A percentile compares a stretch with the other conserved stretches of the same genome.
phyloP scores from a whole-genome alignment of 306 rosid species.

The Betula pendula region DNA sequence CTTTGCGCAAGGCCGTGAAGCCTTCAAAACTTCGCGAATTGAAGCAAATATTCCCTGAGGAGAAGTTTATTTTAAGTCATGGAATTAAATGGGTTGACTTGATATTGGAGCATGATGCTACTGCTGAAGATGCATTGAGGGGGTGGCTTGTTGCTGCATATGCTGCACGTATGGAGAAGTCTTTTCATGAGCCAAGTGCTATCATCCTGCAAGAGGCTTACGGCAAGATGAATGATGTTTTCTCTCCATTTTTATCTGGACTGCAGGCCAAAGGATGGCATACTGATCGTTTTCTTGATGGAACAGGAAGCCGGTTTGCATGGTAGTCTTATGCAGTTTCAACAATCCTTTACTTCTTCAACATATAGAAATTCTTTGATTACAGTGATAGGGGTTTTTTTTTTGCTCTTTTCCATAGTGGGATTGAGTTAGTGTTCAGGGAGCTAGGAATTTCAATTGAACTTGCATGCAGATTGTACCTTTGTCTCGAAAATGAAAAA shows the following conservation, averaged over 20 bases:
- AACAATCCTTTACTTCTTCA: constrained; percentile 1
- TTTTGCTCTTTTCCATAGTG: not conserved
- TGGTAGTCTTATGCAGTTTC: constrained; percentile 29
- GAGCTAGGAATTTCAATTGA: not conserved
- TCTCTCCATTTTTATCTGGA: constrained; percentile 57
- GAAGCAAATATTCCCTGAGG: constrained; percentile 59
- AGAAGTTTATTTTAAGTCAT: constrained; percentile 69
- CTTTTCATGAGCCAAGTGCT: constrained; percentile 42
- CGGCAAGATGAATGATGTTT: constrained; percentile 65
- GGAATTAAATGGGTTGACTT: constrained; percentile 63
- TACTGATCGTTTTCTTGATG: constrained; percentile 91
- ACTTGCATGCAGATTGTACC: not conserved
- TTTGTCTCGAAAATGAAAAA: not conserved
- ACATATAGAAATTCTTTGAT: constrained; percentile 12
- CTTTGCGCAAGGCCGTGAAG: constrained; percentile 57
- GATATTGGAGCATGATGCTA: constrained; percentile 76
- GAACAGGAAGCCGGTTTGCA: constrained; percentile 75
- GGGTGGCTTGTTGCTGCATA: constrained; percentile 97
- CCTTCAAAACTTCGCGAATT: constrained; percentile 69
- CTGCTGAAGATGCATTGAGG: constrained; percentile 87
- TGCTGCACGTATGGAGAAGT: constrained; percentile 45
- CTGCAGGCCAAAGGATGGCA: constrained; percentile 91
- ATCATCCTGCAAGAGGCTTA: constrained; percentile 59
- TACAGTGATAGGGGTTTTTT: not conserved
- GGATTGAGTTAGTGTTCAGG: not conserved